phyloP scores from a whole-genome alignment of 108 stramenopile species.

The Discostella pseudostelligera region DNA sequence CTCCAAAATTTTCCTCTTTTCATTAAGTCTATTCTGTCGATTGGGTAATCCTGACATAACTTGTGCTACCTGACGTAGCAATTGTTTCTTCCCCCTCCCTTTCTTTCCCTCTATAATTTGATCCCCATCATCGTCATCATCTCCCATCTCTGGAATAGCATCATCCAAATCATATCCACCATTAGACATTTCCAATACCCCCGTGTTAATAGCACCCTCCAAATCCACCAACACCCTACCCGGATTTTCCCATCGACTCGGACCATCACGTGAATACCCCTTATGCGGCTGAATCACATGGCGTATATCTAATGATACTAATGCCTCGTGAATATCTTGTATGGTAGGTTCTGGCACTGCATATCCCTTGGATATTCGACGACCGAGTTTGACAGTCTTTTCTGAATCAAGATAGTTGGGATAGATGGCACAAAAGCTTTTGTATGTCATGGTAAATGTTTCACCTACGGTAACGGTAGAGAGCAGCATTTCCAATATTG shows the following conservation, averaged over 20 bases:
- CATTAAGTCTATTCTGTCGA: conserved; percentile 49
- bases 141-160: conserved; percentile 32
- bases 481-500: neutral
- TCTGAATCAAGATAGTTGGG: conserved; percentile 82
- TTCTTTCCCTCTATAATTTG: neutral
- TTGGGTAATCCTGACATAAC: conserved; percentile 55
- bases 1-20: conserved; percentile 12
- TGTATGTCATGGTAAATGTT: conserved; percentile 67
- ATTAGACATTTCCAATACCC: conserved; percentile 34
- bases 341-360: conserved; percentile 69
- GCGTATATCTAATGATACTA: conserved; percentile 62
- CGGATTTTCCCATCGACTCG: conserved; percentile 80
- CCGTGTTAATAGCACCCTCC: conserved; percentile 23
- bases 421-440: conserved; percentile 60
- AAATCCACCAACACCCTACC: conserved; percentile 59
- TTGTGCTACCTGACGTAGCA: conserved; percentile 53
- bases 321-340: conserved; percentile 67
- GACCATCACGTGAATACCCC: conserved; percentile 75
- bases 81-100: conserved; percentile 41
- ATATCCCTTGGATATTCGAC: conserved; percentile 63
- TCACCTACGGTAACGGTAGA: conserved; percentile 37
- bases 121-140: conserved; percentile 11
- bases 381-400: conserved; percentile 69
- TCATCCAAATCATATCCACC: conserved; percentile 46
- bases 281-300: conserved; percentile 88